phyloP scores from a whole-genome alignment of 2,329 filamentous ascomycete species.

The Xylariaceae sp. region DNA sequence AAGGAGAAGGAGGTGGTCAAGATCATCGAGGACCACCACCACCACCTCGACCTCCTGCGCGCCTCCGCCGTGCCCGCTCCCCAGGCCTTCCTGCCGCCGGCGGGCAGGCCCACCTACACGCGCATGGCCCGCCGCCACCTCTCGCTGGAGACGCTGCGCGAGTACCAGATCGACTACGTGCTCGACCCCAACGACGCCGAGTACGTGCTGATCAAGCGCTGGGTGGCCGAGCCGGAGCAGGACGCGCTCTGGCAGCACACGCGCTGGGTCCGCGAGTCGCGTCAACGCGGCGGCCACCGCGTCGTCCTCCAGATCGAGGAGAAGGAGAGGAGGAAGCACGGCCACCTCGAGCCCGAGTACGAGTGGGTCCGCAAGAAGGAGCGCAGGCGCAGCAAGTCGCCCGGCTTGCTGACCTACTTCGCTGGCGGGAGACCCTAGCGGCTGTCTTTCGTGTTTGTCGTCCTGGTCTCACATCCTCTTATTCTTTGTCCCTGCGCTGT shows the following conservation, averaged over 20 bases:
- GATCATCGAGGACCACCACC: conserved; percentile 22
- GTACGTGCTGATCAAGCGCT: conserved; percentile 65
- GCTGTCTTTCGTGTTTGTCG: too few relatives aligned
- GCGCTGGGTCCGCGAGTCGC: conserved; percentile 51
- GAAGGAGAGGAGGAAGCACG: conserved; percentile 30
- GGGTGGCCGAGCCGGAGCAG: conserved; percentile 64
- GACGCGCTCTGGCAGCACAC: conserved; percentile 68
- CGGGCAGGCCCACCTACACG: conserved; percentile 55
- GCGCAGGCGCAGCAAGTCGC: conserved; percentile 48
- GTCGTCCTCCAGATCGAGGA: conserved; percentile 40
- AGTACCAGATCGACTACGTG: conserved; percentile 50
- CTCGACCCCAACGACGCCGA: conserved; percentile 55
- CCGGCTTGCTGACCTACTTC: conserved; percentile 49
- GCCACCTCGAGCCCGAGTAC: conserved; percentile 37
- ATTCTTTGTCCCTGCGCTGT: too few relatives aligned
- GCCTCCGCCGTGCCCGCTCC: not conserved
- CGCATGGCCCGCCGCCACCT: conserved; percentile 55
- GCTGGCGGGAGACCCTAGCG: conserved; percentile 45
- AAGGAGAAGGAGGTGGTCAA: conserved; percentile 22
- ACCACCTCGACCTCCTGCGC: conserved; percentile 3
- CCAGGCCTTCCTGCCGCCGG: conserved; percentile 16
- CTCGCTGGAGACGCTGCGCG: conserved; percentile 52
- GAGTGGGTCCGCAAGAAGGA: conserved; percentile 54
- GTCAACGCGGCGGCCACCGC: conserved; percentile 24
- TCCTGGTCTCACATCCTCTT: too few relatives aligned